These are phyloP conservation scores for Exophiala dermatitidis DNA, from an alignment of 2,329 filamentous ascomycete genomes.

Conservation along the genomic window DNA sequence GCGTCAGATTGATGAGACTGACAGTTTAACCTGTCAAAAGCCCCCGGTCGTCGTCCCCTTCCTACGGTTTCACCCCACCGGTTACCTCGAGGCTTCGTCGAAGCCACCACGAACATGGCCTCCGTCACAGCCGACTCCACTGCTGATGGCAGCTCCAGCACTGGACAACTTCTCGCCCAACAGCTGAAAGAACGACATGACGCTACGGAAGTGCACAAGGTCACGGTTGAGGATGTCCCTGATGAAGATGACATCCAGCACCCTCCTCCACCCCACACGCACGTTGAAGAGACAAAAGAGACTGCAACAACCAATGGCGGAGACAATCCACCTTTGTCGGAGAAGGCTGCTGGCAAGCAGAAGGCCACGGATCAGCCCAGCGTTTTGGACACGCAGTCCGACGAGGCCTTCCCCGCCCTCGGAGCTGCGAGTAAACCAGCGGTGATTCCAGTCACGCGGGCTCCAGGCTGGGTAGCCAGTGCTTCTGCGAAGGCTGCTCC, in stretches of 20 bases:
- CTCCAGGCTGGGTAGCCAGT: constrained; percentile 44
- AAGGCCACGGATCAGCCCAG: constrained; percentile 43
- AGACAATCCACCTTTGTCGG: constrained; percentile 48
- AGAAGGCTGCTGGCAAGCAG: constrained; percentile 63
- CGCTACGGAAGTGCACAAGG: constrained; percentile 49
- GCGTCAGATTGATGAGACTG: constrained; percentile 8
- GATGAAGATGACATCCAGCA: constrained; percentile 68
- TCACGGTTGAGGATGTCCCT: constrained; percentile 69
- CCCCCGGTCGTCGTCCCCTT: constrained; percentile 17
- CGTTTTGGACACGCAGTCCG: constrained; percentile 71
- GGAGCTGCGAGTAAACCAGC: constrained; percentile 60
- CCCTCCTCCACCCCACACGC: constrained; percentile 44
- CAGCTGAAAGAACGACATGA: constrained; percentile 49
- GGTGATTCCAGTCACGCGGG: constrained; percentile 70
- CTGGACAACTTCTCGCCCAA: constrained; percentile 44
- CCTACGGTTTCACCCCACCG: constrained; percentile 18
- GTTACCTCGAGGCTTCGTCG: constrained; percentile 22
- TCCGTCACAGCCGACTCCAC: constrained; percentile 17
- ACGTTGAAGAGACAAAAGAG: constrained; percentile 25
- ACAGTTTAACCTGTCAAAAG: constrained; percentile 5
- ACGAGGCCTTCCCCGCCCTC: constrained; percentile 89
- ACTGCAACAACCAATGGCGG: constrained; percentile 37
- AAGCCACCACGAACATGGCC: constrained; percentile 20
- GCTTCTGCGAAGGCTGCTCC: constrained; percentile 38
- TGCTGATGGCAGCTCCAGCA: constrained; percentile 24